These are phyloP conservation scores for Penicillium canariense DNA, from an alignment of 495 filamentous ascomycete species.

Conservation along the genomic window DNA sequence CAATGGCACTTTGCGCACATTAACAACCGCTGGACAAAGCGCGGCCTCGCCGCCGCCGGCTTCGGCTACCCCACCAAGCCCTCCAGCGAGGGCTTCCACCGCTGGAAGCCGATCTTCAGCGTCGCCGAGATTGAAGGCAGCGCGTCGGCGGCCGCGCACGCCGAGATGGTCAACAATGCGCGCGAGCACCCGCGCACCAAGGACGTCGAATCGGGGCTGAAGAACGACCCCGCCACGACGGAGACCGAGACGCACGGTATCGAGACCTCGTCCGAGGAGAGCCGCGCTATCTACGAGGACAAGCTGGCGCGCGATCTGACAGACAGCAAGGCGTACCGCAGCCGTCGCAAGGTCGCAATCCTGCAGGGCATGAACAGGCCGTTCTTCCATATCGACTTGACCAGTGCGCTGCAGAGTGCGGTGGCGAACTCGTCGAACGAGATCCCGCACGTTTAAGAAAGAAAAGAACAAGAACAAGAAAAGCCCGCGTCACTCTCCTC, in stretches of 20 bases:
- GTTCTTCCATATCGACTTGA: conserved; percentile 93
- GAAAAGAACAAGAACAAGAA: too few species aligned
- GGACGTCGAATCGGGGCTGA: conserved; percentile 42
- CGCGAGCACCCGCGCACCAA: conserved; percentile 42
- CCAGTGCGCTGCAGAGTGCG: conserved; percentile 86
- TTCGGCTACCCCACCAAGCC: conserved; percentile 84
- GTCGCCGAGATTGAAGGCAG: conserved; percentile 83
- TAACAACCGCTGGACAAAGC: conserved; percentile 97
- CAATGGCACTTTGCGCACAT: conserved; percentile 97
- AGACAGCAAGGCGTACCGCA: conserved; percentile 44
- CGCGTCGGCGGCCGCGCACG: conserved; percentile 63
- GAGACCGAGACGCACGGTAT: conserved; percentile 32
- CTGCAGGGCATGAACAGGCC: conserved; percentile 86
- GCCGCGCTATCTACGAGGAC: conserved; percentile 33
- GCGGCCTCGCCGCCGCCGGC: conserved; percentile 84
- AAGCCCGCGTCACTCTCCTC: too few species aligned
- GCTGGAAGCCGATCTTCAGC: conserved; percentile 96
- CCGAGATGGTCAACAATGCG: conserved; percentile 57
- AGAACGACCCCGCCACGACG: conserved; percentile 24
- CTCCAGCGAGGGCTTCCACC: conserved; percentile 51
- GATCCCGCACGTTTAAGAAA: conserved; percentile 18
- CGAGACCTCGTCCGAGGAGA: conserved; percentile 31
- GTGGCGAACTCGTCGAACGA: conserved; percentile 61
- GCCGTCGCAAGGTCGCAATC: conserved; percentile 53
- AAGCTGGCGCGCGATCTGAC: conserved; percentile 48